Evolutionary conservation across 805 yeast genomes (phyloP).

Genomic region (Starmera amethionina): DNA sequence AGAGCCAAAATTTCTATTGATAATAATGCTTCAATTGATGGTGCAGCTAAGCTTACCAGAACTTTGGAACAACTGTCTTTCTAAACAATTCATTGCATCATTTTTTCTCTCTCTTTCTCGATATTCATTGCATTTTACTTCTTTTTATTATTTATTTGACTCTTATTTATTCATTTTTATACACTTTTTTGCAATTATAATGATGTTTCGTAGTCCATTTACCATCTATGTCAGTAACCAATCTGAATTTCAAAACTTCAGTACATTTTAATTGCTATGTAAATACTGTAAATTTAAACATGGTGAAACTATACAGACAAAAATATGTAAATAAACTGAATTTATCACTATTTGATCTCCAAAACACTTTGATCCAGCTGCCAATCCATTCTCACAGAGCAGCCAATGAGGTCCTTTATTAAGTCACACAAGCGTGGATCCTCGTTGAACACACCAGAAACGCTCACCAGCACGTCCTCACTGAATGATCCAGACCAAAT

Average conservation of each 20-base stretch:
- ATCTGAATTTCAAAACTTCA: too few species aligned
- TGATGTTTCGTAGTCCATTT: too few species aligned
- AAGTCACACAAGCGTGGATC: conserved; percentile 27
- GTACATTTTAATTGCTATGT: too few species aligned
- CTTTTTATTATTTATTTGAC: not conserved
- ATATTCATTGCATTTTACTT: too few species aligned
- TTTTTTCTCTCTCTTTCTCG: too few species aligned
- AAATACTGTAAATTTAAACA: too few species aligned
- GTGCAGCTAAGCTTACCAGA: conserved; percentile 54
- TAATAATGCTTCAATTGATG: conserved; percentile 38
- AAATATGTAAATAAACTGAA: too few species aligned
- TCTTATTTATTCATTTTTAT: not conserved
- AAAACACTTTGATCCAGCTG: not conserved
- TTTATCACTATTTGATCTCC: too few species aligned
- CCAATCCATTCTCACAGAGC: not conserved
- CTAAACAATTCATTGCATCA: conserved; percentile 20
- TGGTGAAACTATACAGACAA: too few species aligned
- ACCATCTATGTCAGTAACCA: too few species aligned
- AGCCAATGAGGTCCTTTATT: conserved; percentile 27
- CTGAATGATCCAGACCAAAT: too few species aligned
- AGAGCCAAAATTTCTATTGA: conserved; percentile 60
- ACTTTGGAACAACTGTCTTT: conserved; percentile 58
- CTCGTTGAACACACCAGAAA: conserved; percentile 12
- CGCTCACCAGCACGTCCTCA: too few species aligned
- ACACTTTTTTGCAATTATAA: not conserved